Base-by-base conservation (phyloP, 306 rosid genomes). In the Fagus sylvatica region DNA sequence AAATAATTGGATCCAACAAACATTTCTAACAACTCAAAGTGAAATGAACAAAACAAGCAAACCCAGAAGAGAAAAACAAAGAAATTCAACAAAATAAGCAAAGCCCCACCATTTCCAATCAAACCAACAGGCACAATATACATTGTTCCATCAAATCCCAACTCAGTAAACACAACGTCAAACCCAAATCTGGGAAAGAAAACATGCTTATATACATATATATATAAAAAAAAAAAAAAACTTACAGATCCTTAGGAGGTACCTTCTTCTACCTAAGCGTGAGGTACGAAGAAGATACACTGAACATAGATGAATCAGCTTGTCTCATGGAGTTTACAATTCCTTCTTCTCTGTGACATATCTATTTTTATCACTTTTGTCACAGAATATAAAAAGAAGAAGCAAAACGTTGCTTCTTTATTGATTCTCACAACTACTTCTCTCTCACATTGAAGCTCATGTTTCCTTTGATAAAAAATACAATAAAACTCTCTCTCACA, bases 241-340 rank as follows among this genome's bases (percentile, higher is more conserved):
- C 91, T 85, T 83, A 90, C 96, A 88, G 69, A 87, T 76, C 72
- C 46, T 66, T 1, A 57, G 73, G 53, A 69, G 62, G 59, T 74
- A 16, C 72, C 59, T 80, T 70, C 41, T 42, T 3, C 84, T 76
- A 83, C 83, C 78, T 72, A 48, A 83, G 84, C 81, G 19, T 5
- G 72, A 79, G 77, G 80, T 73, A 67, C 60, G 54, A 80, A 57
- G 76, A 69, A 49, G 80, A 82, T 22, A 55, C 34, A 76, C 56
- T 54, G 85, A 85, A 81, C 16, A 75, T 19, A 64, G 46, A 69
- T 6, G 81, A 46, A 76, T 69, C 76, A 77, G 43, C 56, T 22
- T 37, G 74, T 65, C 72, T 77, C 74, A 33, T 43, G 78, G 62
- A 64, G 46, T 75, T 66, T 46, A 65, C 82, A 85, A 68, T 83